Evolutionary conservation across 2,329 filamentous ascomycete genomes (phyloP), one percentile per base, ranked within the genome.

Genomic region (Apiospora rasikravindrae): DNA sequence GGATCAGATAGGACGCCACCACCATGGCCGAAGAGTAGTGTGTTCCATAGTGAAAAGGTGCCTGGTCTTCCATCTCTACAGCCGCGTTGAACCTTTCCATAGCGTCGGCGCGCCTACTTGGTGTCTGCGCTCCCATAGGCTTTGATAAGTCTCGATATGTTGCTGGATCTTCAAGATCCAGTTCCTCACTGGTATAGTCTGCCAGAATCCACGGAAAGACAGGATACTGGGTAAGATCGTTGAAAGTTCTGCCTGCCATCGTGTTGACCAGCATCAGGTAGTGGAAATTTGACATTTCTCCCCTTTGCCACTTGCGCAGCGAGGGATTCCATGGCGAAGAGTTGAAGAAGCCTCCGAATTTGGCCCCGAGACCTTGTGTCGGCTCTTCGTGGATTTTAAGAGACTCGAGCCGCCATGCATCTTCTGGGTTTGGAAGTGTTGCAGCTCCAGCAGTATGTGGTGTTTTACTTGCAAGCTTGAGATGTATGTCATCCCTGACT

Each of bases 21-120:
- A 98, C 98, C 96, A 98, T 99, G 10, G 96, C 96, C 2, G 96
- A 98, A 1, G 96, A 98, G 81, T 99, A 99, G 81, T 99, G 97
- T 0, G 97, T 99, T 24, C 96, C 96, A 77, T 98, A 99, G 80
- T 99, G 96, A 80, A 98, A 99, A 0, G 96, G 93, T 10, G 57
- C 57, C 0, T 93, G 92, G 66, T 98, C 95, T 10, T 92, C 94
- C 87, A 99, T 97, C 80, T 98, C 96, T 0, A 92, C 92, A 80
- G 99, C 92, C 22, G 94, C 93, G 76, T 92, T 91, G 81, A 98
- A 98, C 42, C 95, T 90, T 77, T 97, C 93, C 69, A 90, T 88
- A 78, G 96, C 97, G 8, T 95, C 94, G 0, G 89, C 86, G 75
- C 97, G 93, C 75, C 96, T 89, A 71, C 90, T 88, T 0, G 88